Evolutionary conservation across 345 rosid genomes (phyloP).

Genomic region (Chamaenerion angustifolium): DNA sequence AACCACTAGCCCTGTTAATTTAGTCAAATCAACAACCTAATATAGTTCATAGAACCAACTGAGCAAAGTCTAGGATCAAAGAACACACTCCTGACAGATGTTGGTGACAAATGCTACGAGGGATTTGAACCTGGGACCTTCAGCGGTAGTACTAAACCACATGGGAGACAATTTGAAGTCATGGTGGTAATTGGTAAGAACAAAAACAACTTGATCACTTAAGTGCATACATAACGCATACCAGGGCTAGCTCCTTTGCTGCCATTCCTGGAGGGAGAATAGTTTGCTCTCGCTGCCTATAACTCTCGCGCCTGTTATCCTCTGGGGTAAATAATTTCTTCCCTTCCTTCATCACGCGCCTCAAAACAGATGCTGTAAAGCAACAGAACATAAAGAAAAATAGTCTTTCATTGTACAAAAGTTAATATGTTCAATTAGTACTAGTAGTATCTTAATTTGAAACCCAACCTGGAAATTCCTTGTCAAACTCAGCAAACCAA

Average conservation of each 20-base stretch:
- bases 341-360: slow-evolving; percentile 69
- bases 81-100: too few relatives aligned
- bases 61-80: too few relatives aligned
- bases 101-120: too few relatives aligned
- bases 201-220: neutral
- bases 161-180: neutral
- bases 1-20: too few relatives aligned
- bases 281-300: slow-evolving; percentile 34
- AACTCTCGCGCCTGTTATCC: slow-evolving; percentile 69
- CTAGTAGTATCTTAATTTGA: neutral
- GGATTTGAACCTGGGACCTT: too few relatives aligned
- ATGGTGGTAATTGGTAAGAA: neutral
- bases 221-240: slow-evolving; percentile 16
- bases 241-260: slow-evolving; percentile 60
- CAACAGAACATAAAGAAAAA: slow-evolving; percentile 7
- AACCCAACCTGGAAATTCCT: slow-evolving; percentile 71
- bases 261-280: slow-evolving; percentile 41
- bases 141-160: neutral
- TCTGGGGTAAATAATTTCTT: slow-evolving; percentile 62
- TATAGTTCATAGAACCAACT: too few relatives aligned
- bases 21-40: too few relatives aligned
- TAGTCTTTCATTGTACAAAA: neutral
- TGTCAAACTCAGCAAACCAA: slow-evolving; percentile 71
- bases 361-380: slow-evolving; percentile 77
- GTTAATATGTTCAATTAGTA: neutral